Percentiles rank a stretch among this genome's conserved stretches.
phyloP scores from a whole-genome alignment of 1,139 yeast species.

The Taphrina betulina region DNA sequence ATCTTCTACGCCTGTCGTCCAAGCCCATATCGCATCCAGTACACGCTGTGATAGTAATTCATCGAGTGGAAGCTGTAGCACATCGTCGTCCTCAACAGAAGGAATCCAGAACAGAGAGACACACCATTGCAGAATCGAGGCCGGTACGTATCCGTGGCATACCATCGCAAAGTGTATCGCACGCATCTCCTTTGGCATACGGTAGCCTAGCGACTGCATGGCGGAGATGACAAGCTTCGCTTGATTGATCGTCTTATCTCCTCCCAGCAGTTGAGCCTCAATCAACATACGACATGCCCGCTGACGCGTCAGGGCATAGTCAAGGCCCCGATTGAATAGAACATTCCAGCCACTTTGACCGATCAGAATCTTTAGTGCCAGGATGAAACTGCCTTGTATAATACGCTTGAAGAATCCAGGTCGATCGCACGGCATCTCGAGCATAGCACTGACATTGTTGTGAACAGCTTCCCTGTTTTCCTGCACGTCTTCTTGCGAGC shows the following conservation, averaged over 20 bases:
- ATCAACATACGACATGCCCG: constrained; percentile 39
- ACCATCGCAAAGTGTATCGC: constrained; percentile 23
- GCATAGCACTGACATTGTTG: constrained; percentile 12
- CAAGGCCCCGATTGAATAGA: constrained; percentile 11
- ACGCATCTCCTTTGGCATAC: constrained; percentile 20
- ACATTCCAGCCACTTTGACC: constrained; percentile 23
- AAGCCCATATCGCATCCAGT: constrained; percentile 14
- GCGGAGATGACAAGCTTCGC: constrained; percentile 34
- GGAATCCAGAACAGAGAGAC: constrained; percentile 8
- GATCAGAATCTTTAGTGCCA: constrained; percentile 3
- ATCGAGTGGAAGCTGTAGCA: constrained; percentile 7
- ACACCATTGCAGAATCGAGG: constrained; percentile 3
- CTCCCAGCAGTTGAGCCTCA: constrained; percentile 42
- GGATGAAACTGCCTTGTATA: constrained; percentile 17
- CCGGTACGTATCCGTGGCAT: constrained; percentile 15
- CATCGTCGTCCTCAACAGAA: background rate
- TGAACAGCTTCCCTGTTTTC: constrained; percentile 17
- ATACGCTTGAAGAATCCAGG: constrained; percentile 18
- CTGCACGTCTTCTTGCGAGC: constrained; percentile 16
- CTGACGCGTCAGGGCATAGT: constrained; percentile 35
- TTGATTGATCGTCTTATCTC: constrained; percentile 35
- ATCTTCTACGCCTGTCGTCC: constrained; percentile 19
- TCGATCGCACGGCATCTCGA: constrained; percentile 18
- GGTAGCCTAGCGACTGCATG: constrained; percentile 14
- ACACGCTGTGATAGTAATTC: constrained; percentile 7